Percentiles rank a stretch among this genome's conserved stretches.
These are phyloP conservation scores for Rhizophlyctis rosea DNA, from an alignment of 192 early-diverging fungal genomes.

Conservation along the genomic window DNA sequence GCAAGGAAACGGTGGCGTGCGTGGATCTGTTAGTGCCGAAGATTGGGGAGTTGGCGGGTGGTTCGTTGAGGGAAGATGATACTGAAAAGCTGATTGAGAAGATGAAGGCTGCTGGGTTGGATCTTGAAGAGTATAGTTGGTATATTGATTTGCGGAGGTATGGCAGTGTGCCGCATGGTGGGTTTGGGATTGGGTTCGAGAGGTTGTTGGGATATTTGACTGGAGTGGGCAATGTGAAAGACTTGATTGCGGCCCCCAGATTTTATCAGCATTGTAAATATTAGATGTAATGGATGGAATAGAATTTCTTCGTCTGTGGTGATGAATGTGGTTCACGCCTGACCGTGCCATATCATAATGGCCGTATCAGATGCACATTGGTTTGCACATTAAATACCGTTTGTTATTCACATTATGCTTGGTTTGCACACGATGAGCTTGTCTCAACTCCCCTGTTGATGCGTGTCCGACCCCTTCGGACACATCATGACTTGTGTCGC, in stretches of 20 bases:
- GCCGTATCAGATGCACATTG: too few species aligned
- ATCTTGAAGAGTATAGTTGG: conserved; percentile 73
- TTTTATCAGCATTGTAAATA: conserved; percentile 49
- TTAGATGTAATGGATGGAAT: too few species aligned
- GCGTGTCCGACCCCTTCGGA: too few species aligned
- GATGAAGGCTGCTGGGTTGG: conserved; percentile 53
- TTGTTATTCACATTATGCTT: background rate
- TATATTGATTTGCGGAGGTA: conserved; percentile 79
- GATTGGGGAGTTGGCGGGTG: conserved; percentile 81
- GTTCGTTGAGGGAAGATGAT: conserved; percentile 76
- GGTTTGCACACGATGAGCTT: background rate
- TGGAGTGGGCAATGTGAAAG: conserved; percentile 75
- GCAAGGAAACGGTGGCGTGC: conserved; percentile 73
- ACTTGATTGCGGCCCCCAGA: conserved; percentile 61
- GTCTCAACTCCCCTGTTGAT: background rate
- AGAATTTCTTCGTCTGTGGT: too few species aligned
- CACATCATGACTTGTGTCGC: background rate
- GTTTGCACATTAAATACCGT: background rate
- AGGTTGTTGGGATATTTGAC: conserved; percentile 73
- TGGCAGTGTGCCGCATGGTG: conserved; percentile 83
- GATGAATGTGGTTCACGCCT: too few species aligned
- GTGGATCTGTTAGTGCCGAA: conserved; percentile 81
- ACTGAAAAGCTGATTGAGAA: conserved; percentile 50
- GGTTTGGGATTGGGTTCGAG: conserved; percentile 90
- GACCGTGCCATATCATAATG: too few species aligned